These are phyloP conservation scores for Carex kokanica DNA, from an alignment of 176 grass and related monocot species.

Conservation along the genomic window DNA sequence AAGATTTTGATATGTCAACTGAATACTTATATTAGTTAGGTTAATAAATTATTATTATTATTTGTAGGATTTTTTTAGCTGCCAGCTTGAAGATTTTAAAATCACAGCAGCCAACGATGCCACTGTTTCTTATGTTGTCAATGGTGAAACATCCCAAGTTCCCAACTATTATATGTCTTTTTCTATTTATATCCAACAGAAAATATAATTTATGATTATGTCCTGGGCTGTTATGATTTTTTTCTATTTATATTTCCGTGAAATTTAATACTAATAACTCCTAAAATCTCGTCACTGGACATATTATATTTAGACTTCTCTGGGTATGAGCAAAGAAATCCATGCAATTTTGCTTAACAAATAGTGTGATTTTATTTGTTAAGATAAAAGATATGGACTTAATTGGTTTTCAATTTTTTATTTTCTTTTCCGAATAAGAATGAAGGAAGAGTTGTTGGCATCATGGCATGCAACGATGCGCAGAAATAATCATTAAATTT, in stretches of 20 bases:
- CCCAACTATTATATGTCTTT: neutral
- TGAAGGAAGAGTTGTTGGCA: neutral
- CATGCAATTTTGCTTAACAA: neutral
- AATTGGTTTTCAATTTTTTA: neutral
- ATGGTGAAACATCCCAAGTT: neutral
- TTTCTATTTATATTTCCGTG: too few species aligned
- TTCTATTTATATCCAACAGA: neutral
- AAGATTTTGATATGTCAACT: slow-evolving; percentile 2
- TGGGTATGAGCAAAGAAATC: neutral
- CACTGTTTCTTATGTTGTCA: slow-evolving; percentile 5
- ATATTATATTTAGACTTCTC: neutral
- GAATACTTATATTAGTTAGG: neutral
- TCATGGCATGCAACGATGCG: neutral
- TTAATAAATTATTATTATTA: too few species aligned
- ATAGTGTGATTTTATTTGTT: too few species aligned
- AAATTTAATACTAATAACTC: too few species aligned
- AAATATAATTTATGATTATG: neutral
- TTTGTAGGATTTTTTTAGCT: neutral
- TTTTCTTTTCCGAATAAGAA: neutral
- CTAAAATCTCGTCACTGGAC: too few species aligned
- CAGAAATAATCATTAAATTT: neutral
- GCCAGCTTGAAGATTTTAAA: slow-evolving; percentile 23
- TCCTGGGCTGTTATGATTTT: neutral
- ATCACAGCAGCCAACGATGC: neutral
- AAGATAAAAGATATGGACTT: too few species aligned